These are phyloP conservation scores for Dioscorea alata DNA, from an alignment of 106 monocot species.

Conservation along the genomic window DNA sequence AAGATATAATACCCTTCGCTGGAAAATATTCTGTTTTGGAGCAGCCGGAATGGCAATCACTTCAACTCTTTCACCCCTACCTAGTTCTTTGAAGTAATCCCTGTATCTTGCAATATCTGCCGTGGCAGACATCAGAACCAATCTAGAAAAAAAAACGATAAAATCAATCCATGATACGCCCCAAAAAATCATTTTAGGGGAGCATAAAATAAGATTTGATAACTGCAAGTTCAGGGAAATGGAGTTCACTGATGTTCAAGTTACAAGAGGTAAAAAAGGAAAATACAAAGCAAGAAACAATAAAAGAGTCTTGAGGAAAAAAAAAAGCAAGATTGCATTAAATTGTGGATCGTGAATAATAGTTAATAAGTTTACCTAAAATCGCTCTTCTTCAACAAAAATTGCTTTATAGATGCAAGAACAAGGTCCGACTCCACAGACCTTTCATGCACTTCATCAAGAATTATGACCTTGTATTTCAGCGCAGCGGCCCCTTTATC, in stretches of 20 bases:
- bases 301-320: no score
- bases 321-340: no score
- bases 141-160: conserved; percentile 20
- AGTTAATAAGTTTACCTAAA: conserved; percentile 34
- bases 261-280: no score
- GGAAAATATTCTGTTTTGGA: conserved; percentile 38
- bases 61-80: conserved; percentile 78
- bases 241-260: no score
- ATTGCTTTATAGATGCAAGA: conserved; percentile 78
- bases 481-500: conserved; percentile 72
- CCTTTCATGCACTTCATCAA: conserved; percentile 89
- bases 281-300: no score
- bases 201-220: no score
- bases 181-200: no score
- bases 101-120: conserved; percentile 77
- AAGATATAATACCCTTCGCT: conserved; percentile 65
- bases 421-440: conserved; percentile 92
- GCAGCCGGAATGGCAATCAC: conserved; percentile 74
- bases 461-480: conserved; percentile 81
- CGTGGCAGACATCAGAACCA: conserved; percentile 89
- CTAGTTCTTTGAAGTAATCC: conserved; percentile 77
- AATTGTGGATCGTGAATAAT: no score
- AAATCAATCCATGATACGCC: background rate
- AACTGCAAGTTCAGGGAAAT: no score
- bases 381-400: conserved; percentile 64